Conservation (phyloP, 345 rosid genomes). For the Corchorus capsularis region DNA sequence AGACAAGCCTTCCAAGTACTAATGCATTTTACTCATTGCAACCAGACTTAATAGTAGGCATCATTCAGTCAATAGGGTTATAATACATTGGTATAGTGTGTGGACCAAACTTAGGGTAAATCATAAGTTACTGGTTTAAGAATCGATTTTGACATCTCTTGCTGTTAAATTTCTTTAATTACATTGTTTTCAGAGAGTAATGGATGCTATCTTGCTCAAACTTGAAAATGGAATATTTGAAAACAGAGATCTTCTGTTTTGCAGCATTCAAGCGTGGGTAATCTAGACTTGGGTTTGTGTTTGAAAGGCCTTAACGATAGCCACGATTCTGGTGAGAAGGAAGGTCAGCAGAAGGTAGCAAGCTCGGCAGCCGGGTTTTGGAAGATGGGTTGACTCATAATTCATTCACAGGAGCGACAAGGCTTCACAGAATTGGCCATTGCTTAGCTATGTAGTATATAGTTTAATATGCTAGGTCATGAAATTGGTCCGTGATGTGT, state of each 20-base stretch:
- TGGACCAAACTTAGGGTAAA: neutral
- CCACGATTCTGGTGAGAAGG: constrained; percentile 23
- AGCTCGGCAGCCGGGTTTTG: constrained; percentile 24
- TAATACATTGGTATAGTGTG: neutral
- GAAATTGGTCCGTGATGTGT: constrained; percentile 5
- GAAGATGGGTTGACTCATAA: constrained; percentile 14
- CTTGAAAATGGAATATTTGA: neutral
- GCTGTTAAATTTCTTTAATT: neutral
- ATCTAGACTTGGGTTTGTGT: constrained; percentile 57
- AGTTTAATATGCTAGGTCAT: neutral
- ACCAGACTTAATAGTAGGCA: neutral
- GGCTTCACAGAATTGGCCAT: neutral
- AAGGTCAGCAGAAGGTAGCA: constrained; percentile 26
- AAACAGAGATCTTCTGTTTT: constrained; percentile 11
- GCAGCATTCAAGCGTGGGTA: constrained; percentile 53
- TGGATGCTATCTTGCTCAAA: neutral
- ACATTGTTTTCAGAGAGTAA: neutral
- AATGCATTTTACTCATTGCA: neutral
- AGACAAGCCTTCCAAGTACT: neutral
- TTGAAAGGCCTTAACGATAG: constrained; percentile 47
- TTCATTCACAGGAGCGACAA: neutral
- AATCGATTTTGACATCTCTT: neutral
- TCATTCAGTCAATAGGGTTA: neutral
- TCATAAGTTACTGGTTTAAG: neutral
- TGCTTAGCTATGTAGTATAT: neutral